Evolutionary conservation across 2,329 filamentous ascomycete species (phyloP).

Genomic region (Fusarium bactridioides): DNA sequence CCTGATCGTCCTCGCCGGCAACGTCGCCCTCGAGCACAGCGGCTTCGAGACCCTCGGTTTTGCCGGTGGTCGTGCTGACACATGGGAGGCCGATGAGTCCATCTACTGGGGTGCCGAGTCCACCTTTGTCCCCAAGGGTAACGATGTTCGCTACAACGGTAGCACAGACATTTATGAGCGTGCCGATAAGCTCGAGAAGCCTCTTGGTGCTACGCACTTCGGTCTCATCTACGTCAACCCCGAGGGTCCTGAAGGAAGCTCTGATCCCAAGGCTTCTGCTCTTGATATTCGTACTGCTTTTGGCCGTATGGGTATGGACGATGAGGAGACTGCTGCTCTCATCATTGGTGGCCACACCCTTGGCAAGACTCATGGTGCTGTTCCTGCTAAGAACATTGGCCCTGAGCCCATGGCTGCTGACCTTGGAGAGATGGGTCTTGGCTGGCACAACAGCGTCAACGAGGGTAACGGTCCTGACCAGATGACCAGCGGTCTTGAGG

Average conservation of each 20-base stretch:
- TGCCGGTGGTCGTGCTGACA: conserved; percentile 74
- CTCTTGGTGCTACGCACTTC: conserved; percentile 71
- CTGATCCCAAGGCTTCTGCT: conserved; percentile 73
- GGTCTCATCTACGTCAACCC: conserved; percentile 81
- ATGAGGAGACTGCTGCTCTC: conserved; percentile 81
- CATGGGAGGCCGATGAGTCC: conserved; percentile 78
- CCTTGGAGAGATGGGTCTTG: conserved; percentile 73
- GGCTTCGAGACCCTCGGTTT: conserved; percentile 79
- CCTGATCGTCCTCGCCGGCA: conserved; percentile 74
- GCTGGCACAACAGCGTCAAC: conserved; percentile 72
- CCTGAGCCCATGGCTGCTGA: conserved; percentile 71
- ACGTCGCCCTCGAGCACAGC: conserved; percentile 81
- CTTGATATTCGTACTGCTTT: conserved; percentile 79
- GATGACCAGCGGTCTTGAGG: conserved; percentile 80
- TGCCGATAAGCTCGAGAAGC: conserved; percentile 66
- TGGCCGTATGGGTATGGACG: conserved; percentile 82
- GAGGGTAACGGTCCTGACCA: conserved; percentile 75
- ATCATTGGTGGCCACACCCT: conserved; percentile 82
- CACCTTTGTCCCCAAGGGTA: conserved; percentile 71
- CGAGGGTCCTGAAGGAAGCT: conserved; percentile 76
- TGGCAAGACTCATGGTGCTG: conserved; percentile 83
- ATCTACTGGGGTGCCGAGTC: conserved; percentile 80
- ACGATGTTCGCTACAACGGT: conserved; percentile 73
- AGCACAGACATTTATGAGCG: conserved; percentile 64
- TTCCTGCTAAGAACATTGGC: conserved; percentile 66